Conservation (phyloP, 176 grass and related monocot genomes). For the Cocos nucifera region DNA sequence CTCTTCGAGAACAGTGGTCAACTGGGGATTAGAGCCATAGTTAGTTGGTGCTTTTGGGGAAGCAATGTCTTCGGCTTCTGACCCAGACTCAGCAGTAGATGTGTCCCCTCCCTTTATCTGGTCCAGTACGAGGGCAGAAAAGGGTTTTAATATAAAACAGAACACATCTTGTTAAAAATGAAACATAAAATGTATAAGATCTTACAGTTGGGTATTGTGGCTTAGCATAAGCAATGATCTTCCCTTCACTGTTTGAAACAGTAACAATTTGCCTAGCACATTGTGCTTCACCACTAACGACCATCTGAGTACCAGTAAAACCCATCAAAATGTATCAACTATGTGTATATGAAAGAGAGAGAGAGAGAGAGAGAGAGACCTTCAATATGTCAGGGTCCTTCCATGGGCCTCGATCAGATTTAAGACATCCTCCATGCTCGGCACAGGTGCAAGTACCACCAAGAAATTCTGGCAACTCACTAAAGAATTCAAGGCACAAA, state of each 20-base stretch:
- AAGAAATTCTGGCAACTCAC: slow-evolving; percentile 88
- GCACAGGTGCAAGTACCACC: slow-evolving; percentile 80
- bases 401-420: slow-evolving; percentile 89
- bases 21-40: slow-evolving; percentile 26
- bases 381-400: slow-evolving; percentile 73
- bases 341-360: not conserved
- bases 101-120: slow-evolving; percentile 61
- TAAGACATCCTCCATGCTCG: slow-evolving; percentile 73
- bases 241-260: slow-evolving; percentile 40
- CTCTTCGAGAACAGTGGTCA: slow-evolving; percentile 65
- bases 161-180: not conserved
- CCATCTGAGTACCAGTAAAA: slow-evolving; percentile 30
- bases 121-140: slow-evolving; percentile 16
- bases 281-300: slow-evolving; percentile 77
- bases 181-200: not conserved
- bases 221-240: slow-evolving; percentile 46
- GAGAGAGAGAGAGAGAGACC: slow-evolving; percentile 29
- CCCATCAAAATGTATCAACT: no score
- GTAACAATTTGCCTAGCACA: slow-evolving; percentile 57
- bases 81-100: slow-evolving; percentile 63
- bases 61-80: slow-evolving; percentile 56
- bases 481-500: slow-evolving; percentile 21
- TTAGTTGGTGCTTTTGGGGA: slow-evolving; percentile 34
- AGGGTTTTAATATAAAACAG: slow-evolving; percentile 4
- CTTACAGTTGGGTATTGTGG: slow-evolving; percentile 41